Conservation (phyloP, 1,284 basidiomycete genomes). For the Fomitopsis pinicola region DNA sequence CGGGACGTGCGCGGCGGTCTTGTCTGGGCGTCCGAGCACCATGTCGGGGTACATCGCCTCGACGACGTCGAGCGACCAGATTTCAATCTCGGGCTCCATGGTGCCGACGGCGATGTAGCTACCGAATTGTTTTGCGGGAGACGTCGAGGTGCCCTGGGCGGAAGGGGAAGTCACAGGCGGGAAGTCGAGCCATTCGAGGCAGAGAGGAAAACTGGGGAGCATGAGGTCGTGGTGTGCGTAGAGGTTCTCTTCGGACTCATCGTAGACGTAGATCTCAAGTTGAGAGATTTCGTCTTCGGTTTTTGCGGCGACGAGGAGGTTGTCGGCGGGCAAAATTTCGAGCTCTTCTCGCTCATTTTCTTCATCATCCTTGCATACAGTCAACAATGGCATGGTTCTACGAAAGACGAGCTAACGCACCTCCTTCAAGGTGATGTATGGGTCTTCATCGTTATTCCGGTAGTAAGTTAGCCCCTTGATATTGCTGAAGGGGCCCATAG, state of each 20-base stretch:
- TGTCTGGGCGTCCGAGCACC: conserved; percentile 86
- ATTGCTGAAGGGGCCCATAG: conserved; percentile 88
- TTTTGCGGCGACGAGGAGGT: conserved; percentile 90
- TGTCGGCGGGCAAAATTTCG: conserved; percentile 87
- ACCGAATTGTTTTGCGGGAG: conserved; percentile 51
- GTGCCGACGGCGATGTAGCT: conserved; percentile 97
- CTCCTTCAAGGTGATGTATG: conserved; percentile 95
- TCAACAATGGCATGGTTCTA: background rate
- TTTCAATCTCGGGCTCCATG: conserved; percentile 97
- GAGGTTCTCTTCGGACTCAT: conserved; percentile 88
- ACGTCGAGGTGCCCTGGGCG: conserved; percentile 32
- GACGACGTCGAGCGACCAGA: conserved; percentile 94
- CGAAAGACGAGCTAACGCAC: conserved; percentile 36
- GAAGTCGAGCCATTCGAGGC: conserved; percentile 99
- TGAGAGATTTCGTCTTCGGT: conserved; percentile 97
- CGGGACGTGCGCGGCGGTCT: conserved; percentile 77
- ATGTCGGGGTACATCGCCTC: conserved; percentile 94
- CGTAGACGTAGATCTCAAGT: conserved; percentile 93
- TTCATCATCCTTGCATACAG: conserved; percentile 55
- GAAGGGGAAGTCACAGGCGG: conserved; percentile 55
- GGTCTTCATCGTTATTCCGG: conserved; percentile 90
- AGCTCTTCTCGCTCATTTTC: conserved; percentile 88
- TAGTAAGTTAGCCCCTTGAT: conserved; percentile 95
- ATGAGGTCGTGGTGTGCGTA: conserved; percentile 98
- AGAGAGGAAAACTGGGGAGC: conserved; percentile 96